Evolutionary conservation across 768 basidiomycete genomes (phyloP).

Genomic region (Tricholoma flavovirens): DNA sequence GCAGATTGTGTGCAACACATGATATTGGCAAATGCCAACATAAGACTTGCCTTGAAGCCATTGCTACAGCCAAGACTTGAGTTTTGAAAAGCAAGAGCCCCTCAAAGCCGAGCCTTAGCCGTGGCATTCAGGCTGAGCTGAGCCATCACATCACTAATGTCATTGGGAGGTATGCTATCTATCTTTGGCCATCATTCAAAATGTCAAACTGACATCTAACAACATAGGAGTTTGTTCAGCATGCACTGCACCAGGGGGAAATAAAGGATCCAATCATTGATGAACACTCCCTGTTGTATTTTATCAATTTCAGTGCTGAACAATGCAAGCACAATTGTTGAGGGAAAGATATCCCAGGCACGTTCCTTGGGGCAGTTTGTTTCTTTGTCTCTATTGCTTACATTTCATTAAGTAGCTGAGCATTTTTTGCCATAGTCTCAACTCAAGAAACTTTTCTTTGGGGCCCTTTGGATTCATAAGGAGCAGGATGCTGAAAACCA

Average conservation of each 20-base stretch:
- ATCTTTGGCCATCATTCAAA: too few species aligned
- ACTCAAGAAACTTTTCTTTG: conserved; percentile 26
- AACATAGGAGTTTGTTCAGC: not conserved
- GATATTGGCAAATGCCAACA: too few species aligned
- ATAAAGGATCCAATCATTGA: conserved; percentile 24
- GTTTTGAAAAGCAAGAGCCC: too few species aligned
- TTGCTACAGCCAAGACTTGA: too few species aligned
- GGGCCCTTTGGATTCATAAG: conserved; percentile 23
- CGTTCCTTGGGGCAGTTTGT: conserved; percentile 25
- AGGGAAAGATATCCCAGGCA: conserved; percentile 20
- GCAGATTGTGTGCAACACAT: too few species aligned
- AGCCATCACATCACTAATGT: too few species aligned
- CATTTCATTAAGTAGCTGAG: not conserved
- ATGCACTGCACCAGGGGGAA: conserved; percentile 4
- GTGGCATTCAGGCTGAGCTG: too few species aligned
- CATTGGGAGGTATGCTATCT: too few species aligned
- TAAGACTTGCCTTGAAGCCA: too few species aligned
- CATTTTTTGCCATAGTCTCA: conserved; percentile 19
- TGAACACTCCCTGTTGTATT: conserved; percentile 23
- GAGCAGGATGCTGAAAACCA: conserved; percentile 22
- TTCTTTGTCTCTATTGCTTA: not conserved
- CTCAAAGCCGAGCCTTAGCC: too few species aligned
- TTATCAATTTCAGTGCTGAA: conserved; percentile 19
- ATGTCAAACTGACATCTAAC: too few species aligned
- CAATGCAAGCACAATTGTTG: conserved; percentile 14